Percentiles rank a stretch among this genome's conserved stretches.
These are phyloP conservation scores for Chalciporus chontae DNA, from an alignment of 768 basidiomycete genomes.

Conservation along the genomic window DNA sequence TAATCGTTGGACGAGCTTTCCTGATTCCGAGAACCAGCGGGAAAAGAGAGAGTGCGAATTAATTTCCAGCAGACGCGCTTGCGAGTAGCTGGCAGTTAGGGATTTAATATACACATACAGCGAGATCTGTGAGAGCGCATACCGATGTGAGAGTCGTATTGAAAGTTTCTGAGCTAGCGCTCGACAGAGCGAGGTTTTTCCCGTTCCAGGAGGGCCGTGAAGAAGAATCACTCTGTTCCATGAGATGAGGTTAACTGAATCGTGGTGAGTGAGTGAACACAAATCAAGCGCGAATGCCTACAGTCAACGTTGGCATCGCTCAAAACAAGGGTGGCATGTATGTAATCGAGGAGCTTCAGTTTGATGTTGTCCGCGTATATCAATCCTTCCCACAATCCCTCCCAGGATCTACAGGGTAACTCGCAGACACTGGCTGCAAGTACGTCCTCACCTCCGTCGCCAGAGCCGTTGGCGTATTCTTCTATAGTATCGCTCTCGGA, in stretches of 20 bases:
- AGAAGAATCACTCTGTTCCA: conserved; percentile 96
- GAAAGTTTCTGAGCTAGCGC: conserved; percentile 95
- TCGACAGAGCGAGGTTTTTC: conserved; percentile 92
- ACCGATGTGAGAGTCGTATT: conserved; percentile 85
- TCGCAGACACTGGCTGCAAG: conserved; percentile 90
- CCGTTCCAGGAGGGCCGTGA: conserved; percentile 96
- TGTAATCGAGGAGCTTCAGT: conserved; percentile 84
- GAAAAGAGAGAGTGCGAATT: conserved; percentile 98
- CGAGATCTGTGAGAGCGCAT: conserved; percentile 15
- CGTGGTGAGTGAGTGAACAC: conserved; percentile 5
- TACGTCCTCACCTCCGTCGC: conserved; percentile 60
- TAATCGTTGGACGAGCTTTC: conserved; percentile 92
- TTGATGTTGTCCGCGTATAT: conserved; percentile 87
- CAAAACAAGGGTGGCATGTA: conserved; percentile 90
- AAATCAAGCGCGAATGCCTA: conserved; percentile 35
- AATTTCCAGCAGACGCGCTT: conserved; percentile 89
- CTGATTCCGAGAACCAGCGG: conserved; percentile 99
- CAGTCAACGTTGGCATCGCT: conserved; percentile 86
- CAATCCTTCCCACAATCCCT: conserved; percentile 91
- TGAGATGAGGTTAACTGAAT: conserved; percentile 81
- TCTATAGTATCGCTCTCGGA: conserved; percentile 63
- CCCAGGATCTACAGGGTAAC: conserved; percentile 77
- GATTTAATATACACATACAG: neutral
- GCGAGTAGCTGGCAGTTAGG: conserved; percentile 59
- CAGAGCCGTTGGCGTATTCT: conserved; percentile 64